Percentiles rank a stretch among this genome's conserved stretches.
Evolutionary conservation across 192 early-diverging fungal genomes (phyloP).

Genomic region (Mortierella hygrophila): DNA sequence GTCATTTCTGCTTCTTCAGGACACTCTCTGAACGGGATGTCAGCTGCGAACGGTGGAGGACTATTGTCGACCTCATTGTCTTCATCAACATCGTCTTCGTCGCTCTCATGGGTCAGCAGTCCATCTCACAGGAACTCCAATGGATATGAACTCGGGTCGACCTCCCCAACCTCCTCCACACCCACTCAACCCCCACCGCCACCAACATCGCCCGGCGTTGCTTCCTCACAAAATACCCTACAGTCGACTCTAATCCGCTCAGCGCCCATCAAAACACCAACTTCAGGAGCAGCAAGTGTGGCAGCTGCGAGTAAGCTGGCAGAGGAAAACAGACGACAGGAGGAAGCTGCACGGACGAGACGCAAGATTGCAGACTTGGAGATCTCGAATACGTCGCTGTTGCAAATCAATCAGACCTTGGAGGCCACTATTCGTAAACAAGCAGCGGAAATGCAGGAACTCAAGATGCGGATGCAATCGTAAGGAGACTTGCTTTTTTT

Average conservation of each 20-base stretch:
- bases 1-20: slow-evolving; percentile 6
- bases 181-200: background rate
- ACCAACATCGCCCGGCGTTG: background rate
- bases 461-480: slow-evolving; percentile 58
- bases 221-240: background rate
- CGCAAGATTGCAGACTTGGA: slow-evolving; percentile 68
- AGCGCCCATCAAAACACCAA: slow-evolving; percentile 11
- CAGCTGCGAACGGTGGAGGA: slow-evolving; percentile 1
- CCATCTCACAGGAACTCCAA: background rate
- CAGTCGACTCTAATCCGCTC: slow-evolving; percentile 2
- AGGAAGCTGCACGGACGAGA: slow-evolving; percentile 42
- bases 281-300: background rate
- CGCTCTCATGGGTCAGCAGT: slow-evolving; percentile 43
- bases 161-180: slow-evolving; percentile 9
- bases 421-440: slow-evolving; percentile 66
- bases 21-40: slow-evolving; percentile 8
- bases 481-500: slow-evolving; percentile 15
- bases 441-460: slow-evolving; percentile 59
- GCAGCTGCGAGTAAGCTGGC: slow-evolving; percentile 33
- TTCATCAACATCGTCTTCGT: slow-evolving; percentile 42
- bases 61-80: slow-evolving; percentile 44
- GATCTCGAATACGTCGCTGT: slow-evolving; percentile 65
- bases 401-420: slow-evolving; percentile 63
- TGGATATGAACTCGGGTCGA: background rate
- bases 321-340: slow-evolving; percentile 36